These are phyloP conservation scores for Azolla pinnata DNA, from an alignment of 75 land plant species.

Conservation along the genomic window DNA sequence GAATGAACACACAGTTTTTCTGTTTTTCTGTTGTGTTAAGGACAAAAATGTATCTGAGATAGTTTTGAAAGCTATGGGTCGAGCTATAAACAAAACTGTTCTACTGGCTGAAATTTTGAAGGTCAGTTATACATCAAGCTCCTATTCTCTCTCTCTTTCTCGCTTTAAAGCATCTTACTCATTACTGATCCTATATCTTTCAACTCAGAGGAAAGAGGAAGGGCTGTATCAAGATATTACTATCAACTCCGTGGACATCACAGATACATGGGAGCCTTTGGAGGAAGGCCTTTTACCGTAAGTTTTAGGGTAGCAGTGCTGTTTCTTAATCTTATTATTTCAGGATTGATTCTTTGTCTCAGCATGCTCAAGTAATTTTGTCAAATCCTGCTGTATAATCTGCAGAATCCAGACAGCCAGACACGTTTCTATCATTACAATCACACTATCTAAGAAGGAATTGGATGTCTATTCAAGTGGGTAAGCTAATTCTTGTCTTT, in stretches of 20 bases:
- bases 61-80: conserved; percentile 91
- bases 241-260: conserved; percentile 74
- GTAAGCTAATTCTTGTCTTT: conserved; percentile 22
- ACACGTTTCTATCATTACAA: conserved; percentile 92
- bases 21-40: too few relatives aligned
- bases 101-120: conserved; percentile 76
- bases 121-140: too few relatives aligned
- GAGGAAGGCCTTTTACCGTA: conserved; percentile 92
- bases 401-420: conserved; percentile 80
- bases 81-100: conserved; percentile 87
- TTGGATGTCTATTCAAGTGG: conserved; percentile 77
- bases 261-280: conserved; percentile 90
- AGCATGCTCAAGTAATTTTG: background rate
- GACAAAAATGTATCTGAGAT: conserved; percentile 63
- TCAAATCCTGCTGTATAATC: background rate
- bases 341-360: background rate
- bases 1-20: too few relatives aligned
- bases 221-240: conserved; percentile 70
- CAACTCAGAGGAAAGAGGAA: conserved; percentile 71
- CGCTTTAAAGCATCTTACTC: too few relatives aligned
- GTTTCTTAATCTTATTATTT: background rate
- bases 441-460: conserved; percentile 61
- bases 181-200: too few relatives aligned
- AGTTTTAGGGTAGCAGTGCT: conserved; percentile 14
- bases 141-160: too few relatives aligned